Percentiles rank a stretch among this genome's conserved stretches.
Evolutionary conservation across 495 filamentous ascomycete genomes (phyloP).

Genomic region (Astrocystis sublimbata): DNA sequence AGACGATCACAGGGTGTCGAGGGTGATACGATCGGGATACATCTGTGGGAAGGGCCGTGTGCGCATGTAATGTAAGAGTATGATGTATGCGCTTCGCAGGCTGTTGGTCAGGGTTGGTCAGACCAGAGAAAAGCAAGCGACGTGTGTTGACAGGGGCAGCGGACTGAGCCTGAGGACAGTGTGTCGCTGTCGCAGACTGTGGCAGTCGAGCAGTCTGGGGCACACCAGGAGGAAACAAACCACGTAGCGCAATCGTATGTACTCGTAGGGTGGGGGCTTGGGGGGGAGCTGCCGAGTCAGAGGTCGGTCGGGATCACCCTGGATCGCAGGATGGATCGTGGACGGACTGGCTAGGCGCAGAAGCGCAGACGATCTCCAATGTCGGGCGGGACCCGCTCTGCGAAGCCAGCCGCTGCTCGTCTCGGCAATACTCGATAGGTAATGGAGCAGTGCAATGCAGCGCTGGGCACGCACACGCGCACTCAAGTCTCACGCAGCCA

Average conservation of each 20-base stretch:
- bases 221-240: background rate
- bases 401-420: too few relatives aligned
- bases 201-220: background rate
- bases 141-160: too few relatives aligned
- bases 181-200: background rate
- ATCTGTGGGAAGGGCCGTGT: background rate
- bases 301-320: background rate
- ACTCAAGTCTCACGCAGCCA: too few relatives aligned
- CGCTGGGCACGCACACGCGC: too few relatives aligned
- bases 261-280: too few relatives aligned
- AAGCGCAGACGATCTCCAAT: conserved; percentile 5
- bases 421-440: background rate
- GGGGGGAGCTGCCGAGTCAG: too few relatives aligned
- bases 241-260: background rate
- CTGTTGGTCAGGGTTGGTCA: background rate
- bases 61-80: background rate
- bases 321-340: background rate
- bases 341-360: too few relatives aligned
- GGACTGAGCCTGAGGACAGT: too few relatives aligned
- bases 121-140: too few relatives aligned
- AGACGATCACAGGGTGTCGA: background rate
- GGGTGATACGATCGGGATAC: background rate
- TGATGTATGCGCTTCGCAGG: background rate
- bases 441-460: background rate
- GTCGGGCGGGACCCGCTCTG: conserved; percentile 10